These are phyloP conservation scores for Auriculariales sp. DNA, from an alignment of 768 basidiomycete genomes.

Conservation along the genomic window DNA sequence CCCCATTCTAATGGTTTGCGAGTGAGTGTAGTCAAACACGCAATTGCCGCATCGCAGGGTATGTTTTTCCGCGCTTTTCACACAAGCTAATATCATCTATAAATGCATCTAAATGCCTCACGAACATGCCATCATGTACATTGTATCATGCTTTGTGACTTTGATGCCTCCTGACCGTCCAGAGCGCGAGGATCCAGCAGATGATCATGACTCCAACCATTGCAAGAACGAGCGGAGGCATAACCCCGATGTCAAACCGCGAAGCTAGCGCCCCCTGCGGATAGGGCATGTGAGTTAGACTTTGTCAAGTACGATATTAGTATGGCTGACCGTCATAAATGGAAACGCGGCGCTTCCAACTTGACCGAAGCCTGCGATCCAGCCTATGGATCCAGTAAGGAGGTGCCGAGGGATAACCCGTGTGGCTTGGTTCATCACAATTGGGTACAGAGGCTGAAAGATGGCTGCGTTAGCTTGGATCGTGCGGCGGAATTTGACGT, in stretches of 20 bases:
- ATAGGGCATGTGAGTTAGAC: not conserved
- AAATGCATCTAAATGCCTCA: too few relatives aligned
- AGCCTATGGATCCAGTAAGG: slow-evolving; percentile 35
- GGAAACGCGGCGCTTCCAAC: slow-evolving; percentile 60
- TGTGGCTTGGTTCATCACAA: slow-evolving; percentile 54
- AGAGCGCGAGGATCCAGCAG: slow-evolving; percentile 31
- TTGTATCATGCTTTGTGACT: too few relatives aligned
- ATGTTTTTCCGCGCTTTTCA: too few relatives aligned
- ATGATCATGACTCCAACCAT: slow-evolving; percentile 47
- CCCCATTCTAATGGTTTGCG: too few relatives aligned
- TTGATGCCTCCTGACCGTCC: not conserved
- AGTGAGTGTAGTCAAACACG: too few relatives aligned
- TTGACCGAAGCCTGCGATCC: slow-evolving; percentile 34
- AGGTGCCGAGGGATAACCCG: slow-evolving; percentile 59
- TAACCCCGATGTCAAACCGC: not conserved
- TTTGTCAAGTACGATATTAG: slow-evolving; percentile 42
- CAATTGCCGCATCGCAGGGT: too few relatives aligned
- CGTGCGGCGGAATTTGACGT: not conserved
- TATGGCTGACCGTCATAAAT: slow-evolving; percentile 57
- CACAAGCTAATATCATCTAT: too few relatives aligned
- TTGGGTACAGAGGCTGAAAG: slow-evolving; percentile 38
- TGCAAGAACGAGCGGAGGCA: slow-evolving; percentile 21
- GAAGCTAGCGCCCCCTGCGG: not conserved
- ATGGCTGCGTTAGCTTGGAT: slow-evolving; percentile 28
- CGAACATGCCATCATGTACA: too few relatives aligned